phyloP scores from a whole-genome alignment of 345 rosid species.

The Jatropha curcas region DNA sequence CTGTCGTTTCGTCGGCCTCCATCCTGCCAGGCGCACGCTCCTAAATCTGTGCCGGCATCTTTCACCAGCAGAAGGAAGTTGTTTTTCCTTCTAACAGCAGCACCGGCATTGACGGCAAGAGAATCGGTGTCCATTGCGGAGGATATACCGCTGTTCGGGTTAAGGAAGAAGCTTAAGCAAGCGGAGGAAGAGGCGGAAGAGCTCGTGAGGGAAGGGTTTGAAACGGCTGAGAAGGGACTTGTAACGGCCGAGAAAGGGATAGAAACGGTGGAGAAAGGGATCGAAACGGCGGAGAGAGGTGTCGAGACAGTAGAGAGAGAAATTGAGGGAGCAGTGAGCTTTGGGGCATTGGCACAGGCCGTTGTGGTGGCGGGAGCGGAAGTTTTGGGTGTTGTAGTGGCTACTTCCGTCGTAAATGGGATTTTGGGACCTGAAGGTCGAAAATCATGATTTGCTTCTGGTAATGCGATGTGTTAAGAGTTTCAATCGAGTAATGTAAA shows the following conservation, averaged over 20 bases:
- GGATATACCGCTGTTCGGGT: constrained; percentile 72
- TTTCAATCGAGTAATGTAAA: no score
- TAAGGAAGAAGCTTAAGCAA: constrained; percentile 68
- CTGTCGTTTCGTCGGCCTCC: constrained; percentile 27
- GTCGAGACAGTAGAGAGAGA: constrained; percentile 55
- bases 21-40: constrained; percentile 28
- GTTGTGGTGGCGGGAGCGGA: constrained; percentile 77
- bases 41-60: constrained; percentile 24
- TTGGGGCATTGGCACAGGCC: constrained; percentile 77
- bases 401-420: constrained; percentile 71
- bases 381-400: constrained; percentile 63
- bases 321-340: constrained; percentile 46
- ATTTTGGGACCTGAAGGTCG: constrained; percentile 69
- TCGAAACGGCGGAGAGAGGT: constrained; percentile 54
- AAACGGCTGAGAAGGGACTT: constrained; percentile 50
- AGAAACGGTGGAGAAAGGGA: constrained; percentile 46
- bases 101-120: constrained; percentile 38
- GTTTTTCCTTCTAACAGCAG: constrained; percentile 52
- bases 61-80: constrained; percentile 51
- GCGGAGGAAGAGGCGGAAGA: constrained; percentile 76
- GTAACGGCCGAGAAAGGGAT: constrained; percentile 45
- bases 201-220: constrained; percentile 69
- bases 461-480: background rate
- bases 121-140: constrained; percentile 47
- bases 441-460: constrained; percentile 23